Base-by-base conservation (phyloP, 257 asterid genomes). In the Nicotiana tabacum region DNA sequence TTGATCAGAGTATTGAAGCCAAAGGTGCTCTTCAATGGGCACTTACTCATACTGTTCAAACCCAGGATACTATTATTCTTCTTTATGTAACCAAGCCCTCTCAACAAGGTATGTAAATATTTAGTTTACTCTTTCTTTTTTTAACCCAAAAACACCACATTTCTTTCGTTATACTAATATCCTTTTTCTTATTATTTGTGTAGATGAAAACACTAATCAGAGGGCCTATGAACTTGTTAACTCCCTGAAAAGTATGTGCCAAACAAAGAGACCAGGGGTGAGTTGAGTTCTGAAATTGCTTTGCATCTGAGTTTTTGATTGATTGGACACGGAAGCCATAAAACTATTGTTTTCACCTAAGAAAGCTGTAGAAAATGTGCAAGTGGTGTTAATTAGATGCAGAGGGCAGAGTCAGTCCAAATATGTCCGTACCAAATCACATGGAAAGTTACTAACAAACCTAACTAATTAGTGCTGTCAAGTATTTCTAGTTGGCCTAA, bases 11-110 rank as follows among this genome's bases (percentile, higher is more conserved):
- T 58, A 66, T 65, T 1, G 96, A 92, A 86, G 92, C 98, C 12
- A 89, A 88, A 86, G 90, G 82, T 60, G 99, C 98, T 24, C 92
- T 95, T 17, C 93, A 92, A 32, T 95, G 98, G 99, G 93, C 96
- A 7, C 91, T 95, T 60, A 90, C 99, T 2, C 98, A 94, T 81
- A 88, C 98, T 51, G 89, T 95, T 62, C 99, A 94, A 74, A 85
- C 70, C 88, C 93, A 90, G 15, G 99, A 92, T 21, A 86, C 92
- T 6, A 86, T 95, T 77, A 21, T 94, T 85, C 97, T 95, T 62
- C 84, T 95, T 48, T 94, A 90, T 85, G 89, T 93, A 12, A 83
- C 87, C 84, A 85, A 87, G 30, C 70, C 89, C 62, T 57, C 85
- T 51, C 90, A 85, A 87, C 90, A 86, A 85, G 95, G 97, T 93